These are phyloP conservation scores for Triticum timopheevii DNA, from an alignment of 176 grass and related monocot genomes.

Conservation along the genomic window DNA sequence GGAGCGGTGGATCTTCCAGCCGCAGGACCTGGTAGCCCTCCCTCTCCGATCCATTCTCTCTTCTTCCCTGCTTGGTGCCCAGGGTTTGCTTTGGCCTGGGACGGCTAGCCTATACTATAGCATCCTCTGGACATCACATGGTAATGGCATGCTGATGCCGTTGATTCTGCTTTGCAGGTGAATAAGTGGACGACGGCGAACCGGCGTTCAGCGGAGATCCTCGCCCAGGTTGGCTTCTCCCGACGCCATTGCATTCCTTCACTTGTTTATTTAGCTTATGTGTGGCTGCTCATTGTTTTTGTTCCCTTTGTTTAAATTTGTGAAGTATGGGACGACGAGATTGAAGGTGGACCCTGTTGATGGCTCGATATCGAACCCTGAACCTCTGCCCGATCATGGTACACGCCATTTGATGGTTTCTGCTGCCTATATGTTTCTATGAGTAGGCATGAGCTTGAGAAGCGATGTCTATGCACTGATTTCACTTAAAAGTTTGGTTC, in stretches of 20 bases:
- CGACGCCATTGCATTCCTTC: not conserved
- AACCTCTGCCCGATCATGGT: constrained; percentile 63
- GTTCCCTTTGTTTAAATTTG: constrained; percentile 7
- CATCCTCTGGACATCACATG: not conserved
- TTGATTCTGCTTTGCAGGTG: constrained; percentile 45
- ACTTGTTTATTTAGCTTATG: constrained; percentile 1
- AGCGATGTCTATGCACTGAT: not conserved
- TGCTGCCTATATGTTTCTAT: not conserved
- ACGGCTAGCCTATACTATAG: not conserved
- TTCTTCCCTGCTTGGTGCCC: not conserved
- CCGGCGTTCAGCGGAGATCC: constrained; percentile 54
- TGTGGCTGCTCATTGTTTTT: constrained; percentile 19
- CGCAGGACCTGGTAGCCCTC: constrained; percentile 65
- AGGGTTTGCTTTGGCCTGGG: constrained; percentile 12
- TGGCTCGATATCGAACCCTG: constrained; percentile 62
- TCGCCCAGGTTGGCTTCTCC: constrained; percentile 54
- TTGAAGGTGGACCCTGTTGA: constrained; percentile 67
- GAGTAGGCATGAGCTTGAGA: not conserved
- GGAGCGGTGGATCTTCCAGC: constrained; percentile 80
- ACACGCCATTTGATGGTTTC: constrained; percentile 12
- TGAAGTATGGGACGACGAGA: constrained; percentile 80
- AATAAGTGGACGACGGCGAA: constrained; percentile 53
- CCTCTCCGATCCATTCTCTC: not conserved
- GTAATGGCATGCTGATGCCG: constrained; percentile 3
- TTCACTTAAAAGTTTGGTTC: constrained; percentile 18